Evolutionary conservation across 176 grass and related monocot species (phyloP).

Genomic region (Typha latifolia): DNA sequence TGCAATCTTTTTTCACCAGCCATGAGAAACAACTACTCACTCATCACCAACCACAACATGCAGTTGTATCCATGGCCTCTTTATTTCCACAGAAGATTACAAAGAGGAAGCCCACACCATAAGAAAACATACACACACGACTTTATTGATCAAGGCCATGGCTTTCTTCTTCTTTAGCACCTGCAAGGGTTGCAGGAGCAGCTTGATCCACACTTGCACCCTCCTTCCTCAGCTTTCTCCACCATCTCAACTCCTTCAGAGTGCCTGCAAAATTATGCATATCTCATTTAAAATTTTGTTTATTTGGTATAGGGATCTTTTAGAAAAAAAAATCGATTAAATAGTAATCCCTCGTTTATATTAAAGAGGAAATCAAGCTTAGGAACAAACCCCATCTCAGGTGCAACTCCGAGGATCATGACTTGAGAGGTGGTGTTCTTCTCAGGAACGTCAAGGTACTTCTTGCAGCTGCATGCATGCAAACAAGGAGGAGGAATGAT

Average conservation of each 20-base stretch:
- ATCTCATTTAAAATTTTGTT: no score
- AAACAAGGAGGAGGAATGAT: background rate
- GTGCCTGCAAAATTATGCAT: slow-evolving; percentile 4
- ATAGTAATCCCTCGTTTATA: background rate
- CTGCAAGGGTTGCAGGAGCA: slow-evolving; percentile 42
- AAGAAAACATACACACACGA: background rate
- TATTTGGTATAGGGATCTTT: no score
- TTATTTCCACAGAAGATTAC: background rate
- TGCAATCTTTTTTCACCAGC: no score
- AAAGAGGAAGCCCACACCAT: background rate
- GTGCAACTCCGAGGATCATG: slow-evolving; percentile 22
- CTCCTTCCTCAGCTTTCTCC: slow-evolving; percentile 4
- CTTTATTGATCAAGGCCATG: background rate
- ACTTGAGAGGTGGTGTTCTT: slow-evolving; percentile 22
- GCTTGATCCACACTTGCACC: slow-evolving; percentile 29
- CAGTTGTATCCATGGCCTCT: background rate
- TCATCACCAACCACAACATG: background rate
- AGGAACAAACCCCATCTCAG: slow-evolving; percentile 16
- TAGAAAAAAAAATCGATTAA: background rate
- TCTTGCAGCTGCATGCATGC: slow-evolving; percentile 33
- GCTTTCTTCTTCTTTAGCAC: slow-evolving; percentile 13
- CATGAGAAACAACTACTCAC: background rate
- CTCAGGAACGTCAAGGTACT: slow-evolving; percentile 36
- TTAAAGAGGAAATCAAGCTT: background rate
- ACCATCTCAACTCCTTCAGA: slow-evolving; percentile 16